Percentiles rank a stretch among this genome's conserved stretches.
Conservation (phyloP, 2,329 filamentous ascomycete genomes). For the Cadophora luteo-olivacea region DNA sequence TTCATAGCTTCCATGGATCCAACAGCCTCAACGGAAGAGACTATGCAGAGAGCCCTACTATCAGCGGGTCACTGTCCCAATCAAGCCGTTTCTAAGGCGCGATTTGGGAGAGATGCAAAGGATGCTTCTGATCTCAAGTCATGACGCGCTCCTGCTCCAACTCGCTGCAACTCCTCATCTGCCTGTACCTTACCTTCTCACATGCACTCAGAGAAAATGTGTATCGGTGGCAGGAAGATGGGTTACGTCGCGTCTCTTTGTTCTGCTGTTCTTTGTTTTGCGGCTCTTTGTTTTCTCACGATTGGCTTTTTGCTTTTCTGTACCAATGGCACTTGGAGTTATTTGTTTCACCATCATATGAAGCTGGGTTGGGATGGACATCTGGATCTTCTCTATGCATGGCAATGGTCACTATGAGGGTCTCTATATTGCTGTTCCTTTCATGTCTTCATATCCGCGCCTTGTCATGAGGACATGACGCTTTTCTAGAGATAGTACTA, state of each 20-base stretch:
- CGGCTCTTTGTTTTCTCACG: background rate
- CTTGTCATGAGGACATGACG: background rate
- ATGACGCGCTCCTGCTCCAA: too few species aligned
- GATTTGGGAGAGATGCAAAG: background rate
- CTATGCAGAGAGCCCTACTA: background rate
- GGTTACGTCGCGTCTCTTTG: background rate
- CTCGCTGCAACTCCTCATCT: background rate
- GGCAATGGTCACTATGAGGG: background rate
- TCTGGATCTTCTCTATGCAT: background rate
- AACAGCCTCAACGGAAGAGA: background rate
- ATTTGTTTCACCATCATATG: background rate
- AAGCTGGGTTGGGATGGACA: background rate
- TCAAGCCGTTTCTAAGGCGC: background rate
- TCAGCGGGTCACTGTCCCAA: background rate
- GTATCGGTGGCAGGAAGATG: too few species aligned
- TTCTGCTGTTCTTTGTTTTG: background rate
- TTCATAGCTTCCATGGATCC: too few species aligned
- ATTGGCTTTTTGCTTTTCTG: background rate
- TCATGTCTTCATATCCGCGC: background rate
- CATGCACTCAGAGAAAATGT: background rate
- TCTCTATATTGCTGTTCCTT: background rate
- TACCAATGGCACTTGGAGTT: background rate
- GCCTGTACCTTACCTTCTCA: background rate
- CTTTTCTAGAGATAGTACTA: background rate
- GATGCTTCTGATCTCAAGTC: background rate